Percentiles rank a stretch among this genome's conserved stretches.
These are phyloP conservation scores for Mortierella polycephala DNA, from an alignment of 371 early-diverging fungal species.

Conservation along the genomic window DNA sequence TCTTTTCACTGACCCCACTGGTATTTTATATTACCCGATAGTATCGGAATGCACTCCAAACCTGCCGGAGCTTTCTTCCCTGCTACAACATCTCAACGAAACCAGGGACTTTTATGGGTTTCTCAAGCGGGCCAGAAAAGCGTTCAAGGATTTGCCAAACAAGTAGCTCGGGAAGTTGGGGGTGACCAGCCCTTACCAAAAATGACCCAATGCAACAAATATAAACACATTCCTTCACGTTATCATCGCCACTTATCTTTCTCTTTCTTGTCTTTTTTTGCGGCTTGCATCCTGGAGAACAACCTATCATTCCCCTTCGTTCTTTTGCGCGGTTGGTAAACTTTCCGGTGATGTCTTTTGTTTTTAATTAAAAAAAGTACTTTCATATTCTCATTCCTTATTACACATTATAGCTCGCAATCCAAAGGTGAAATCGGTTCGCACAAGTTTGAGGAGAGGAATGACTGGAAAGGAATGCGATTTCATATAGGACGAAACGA, in stretches of 20 bases:
- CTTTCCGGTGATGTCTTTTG: no score
- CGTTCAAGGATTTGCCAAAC: slow-evolving; percentile 31
- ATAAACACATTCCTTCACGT: neutral
- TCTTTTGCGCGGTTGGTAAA: no score
- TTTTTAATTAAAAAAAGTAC: no score
- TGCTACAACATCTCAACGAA: slow-evolving; percentile 33
- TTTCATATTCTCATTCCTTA: no score
- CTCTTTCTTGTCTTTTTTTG: neutral
- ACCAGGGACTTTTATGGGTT: slow-evolving; percentile 47
- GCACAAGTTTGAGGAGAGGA: no score
- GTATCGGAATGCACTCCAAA: slow-evolving; percentile 35
- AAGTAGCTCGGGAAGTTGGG: slow-evolving; percentile 2
- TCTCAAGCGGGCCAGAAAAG: slow-evolving; percentile 34
- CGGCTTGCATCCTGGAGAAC: neutral
- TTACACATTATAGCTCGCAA: no score
- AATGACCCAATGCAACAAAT: no score
- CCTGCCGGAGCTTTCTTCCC: slow-evolving; percentile 25
- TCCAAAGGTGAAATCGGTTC: no score
- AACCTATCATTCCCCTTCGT: no score
- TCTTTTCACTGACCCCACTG: neutral
- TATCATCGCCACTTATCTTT: neutral
- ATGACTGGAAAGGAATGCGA: no score
- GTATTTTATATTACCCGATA: neutral
- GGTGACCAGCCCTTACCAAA: no score
- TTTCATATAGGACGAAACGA: no score